Evolutionary conservation across 1,139 yeast genomes (phyloP), one percentile per base, ranked within the genome.

Genomic region (Diutina neorugosa): DNA sequence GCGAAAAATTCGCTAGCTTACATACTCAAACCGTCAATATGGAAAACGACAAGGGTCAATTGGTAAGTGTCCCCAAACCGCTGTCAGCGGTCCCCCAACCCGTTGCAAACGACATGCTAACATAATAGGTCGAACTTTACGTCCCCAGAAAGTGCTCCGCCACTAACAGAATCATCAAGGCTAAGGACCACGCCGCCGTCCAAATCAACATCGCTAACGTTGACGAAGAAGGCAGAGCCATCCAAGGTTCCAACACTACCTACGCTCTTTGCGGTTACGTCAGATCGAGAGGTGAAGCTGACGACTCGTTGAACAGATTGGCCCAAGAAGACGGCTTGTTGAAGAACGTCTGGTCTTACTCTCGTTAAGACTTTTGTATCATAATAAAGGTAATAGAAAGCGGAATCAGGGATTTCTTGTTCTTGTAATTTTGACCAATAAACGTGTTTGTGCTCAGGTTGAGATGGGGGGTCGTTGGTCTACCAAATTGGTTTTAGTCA

Each of bases 131-230:
- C 80, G 99, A 94, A 85, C 91, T 93, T 80, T 93, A 93, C 96
- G 96, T 93, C 80, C 99, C 99, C 84, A 89, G 98, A 87, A 93
- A 93, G 84, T 93, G 99, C 84, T 93, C 98, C 80, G 99, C 98
- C 73, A 90, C 98, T 81, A 91, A 90, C 97, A 91, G 98, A 84
- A 90, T 94, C 82, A 91, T 93, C 85, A 90, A 89, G 84, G 94
- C 98, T 72, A 91, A 93, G 84, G 99, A 93, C 81, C 98, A 93
- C 78, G 94, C 98, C 67, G 88, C 98, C 63, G 98, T 94, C 68
- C 98, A 93, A 68, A 72, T 74, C 67, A 72, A 68, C 74, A 71
- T 74, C 61, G 79, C 79, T 62, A 73, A 74, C 65, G 75, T 74
- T 56, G 97, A 93, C 74, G 96, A 83, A 73, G 86, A 86, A 71